Evolutionary conservation across 306 rosid species (phyloP), one percentile per base, ranked within the genome.

Genomic region (Datisca glomerata): DNA sequence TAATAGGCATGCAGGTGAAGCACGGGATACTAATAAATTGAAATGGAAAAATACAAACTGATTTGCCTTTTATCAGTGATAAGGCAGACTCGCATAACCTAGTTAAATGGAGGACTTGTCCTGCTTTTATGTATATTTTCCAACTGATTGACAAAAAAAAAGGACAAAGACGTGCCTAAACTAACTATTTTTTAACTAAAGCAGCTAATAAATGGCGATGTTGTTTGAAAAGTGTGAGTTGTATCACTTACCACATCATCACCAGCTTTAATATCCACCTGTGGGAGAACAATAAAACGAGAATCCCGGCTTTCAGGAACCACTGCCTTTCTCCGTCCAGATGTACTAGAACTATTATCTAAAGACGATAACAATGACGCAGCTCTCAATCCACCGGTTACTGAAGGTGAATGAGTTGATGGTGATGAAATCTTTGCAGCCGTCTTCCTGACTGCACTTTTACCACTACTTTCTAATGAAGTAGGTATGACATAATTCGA

Each of bases 221-320:
- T n/a, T n/a, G n/a, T n/a, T n/a, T n/a, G n/a, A n/a, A n/a, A n/a
- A n/a, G n/a, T n/a, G n/a, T n/a, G n/a, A n/a, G n/a, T n/a, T n/a
- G n/a, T n/a, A n/a, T n/a, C 37, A 12, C 84, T 74, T 59, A 89
- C 98, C 94, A 84, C 66, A 48, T 91, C 98, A 61, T 91, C 96
- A 49, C 67, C 66, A 41, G 92, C 92, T 68, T 91, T 91, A 45
- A 75, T 55, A 53, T 91, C 98, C 71, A 91, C 78, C 59, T 80
- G 86, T 10, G 96, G 98, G 66, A 91, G 98, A 62, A 61, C 74
- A 64, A 75, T 40, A 28, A 84, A 75, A 39, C 67, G 64, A 4
- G 98, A 80, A 55, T 80, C 81, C 38, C 91, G 65, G 60, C 79
- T 72, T 29, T 80, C 81, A 56, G 79, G 79, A 43, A 80, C 84